Evolutionary conservation across 202 grass and related monocot species (phyloP), one percentile per base, ranked within the genome.

Genomic region (Carex sylvatica): DNA sequence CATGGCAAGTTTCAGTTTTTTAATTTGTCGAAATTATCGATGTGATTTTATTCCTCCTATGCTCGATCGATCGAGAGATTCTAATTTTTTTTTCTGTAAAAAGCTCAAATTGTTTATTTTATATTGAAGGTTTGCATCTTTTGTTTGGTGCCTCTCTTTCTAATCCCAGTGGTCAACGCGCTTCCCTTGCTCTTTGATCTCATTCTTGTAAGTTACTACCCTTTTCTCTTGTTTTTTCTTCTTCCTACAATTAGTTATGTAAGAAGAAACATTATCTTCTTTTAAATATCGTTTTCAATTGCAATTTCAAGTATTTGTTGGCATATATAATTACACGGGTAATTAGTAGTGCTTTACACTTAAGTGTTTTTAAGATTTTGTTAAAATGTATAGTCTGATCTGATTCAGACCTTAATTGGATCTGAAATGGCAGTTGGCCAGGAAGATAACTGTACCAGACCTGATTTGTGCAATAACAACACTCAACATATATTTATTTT

Each of bases 81-180:
- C 10, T 61, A 23, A 28, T 63, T 83, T 63, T 83, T 70, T 47
- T 20, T 6, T 66, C 23, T 58, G n/a, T 11, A 13, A 4, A 23
- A 68, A 76, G 58, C 19, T 52, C 71, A 51, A 47, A 22, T 56
- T 59, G 2, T 3, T 15, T 20, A 10, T 46, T 60, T 56, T 0
- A 18, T 30, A 8, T 55, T 82, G 55, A 9, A 97, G 94, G 96
- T 99, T 20, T 99, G 96, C 85, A 70, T 95, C 36, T 85, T 80
- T 59, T 99, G 96, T 83, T 66, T 99, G 83, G 75, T 99, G 71
- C 96, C 96, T 59, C 86, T 99, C 58, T 99, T 99, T 85, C 53
- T 99, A 42, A 99, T 99, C 85, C 96, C 96, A 3, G 87, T 99
- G 10, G 83, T 99, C 89, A 99, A 99, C 92, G 96, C 92, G 79